A percentile compares a stretch with the other conserved stretches of the same genome.
phyloP scores from a whole-genome alignment of 169 alveolate genomes.

The Theileria equi region DNA sequence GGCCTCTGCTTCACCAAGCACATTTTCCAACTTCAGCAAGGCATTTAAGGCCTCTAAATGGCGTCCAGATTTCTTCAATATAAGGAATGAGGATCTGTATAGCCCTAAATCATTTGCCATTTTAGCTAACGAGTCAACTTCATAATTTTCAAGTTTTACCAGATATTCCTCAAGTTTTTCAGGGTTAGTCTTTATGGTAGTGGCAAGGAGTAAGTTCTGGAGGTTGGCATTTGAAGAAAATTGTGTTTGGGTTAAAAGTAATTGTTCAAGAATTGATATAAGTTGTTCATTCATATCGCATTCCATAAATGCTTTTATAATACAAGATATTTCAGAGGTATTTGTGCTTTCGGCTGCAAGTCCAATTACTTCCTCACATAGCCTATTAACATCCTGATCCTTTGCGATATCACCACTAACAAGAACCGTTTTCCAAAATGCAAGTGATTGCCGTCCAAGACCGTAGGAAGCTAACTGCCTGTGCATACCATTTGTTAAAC shows the following conservation, averaged over 20 bases:
- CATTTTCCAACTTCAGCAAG: constrained; percentile 23
- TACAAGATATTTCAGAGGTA: constrained; percentile 93
- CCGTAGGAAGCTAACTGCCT: constrained; percentile 33
- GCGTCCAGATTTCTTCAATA: constrained; percentile 23
- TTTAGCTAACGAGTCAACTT: constrained; percentile 48
- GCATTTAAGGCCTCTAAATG: constrained; percentile 42
- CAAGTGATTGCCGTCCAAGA: too few relatives aligned
- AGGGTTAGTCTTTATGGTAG: constrained; percentile 74
- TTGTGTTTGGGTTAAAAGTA: constrained; percentile 77
- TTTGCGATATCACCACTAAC: too few relatives aligned
- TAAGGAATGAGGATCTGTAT: constrained; percentile 16
- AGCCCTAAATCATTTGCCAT: constrained; percentile 26
- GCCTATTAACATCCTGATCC: constrained; percentile 1
- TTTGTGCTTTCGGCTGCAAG: constrained; percentile 92
- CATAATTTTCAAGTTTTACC: constrained; percentile 48
- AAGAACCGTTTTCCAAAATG: too few relatives aligned
- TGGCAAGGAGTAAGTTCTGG: constrained; percentile 72
- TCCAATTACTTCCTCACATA: constrained; percentile 26
- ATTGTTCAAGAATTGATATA: constrained; percentile 85
- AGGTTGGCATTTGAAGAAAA: constrained; percentile 95
- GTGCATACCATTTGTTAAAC: constrained; percentile 89
- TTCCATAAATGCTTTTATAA: constrained; percentile 97
- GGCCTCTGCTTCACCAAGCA: constrained; percentile 24
- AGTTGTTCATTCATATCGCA: constrained; percentile 95
- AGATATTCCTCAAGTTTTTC: constrained; percentile 83